A percentile compares a stretch with the other conserved stretches of the same genome.
phyloP scores from a whole-genome alignment of 2,329 filamentous ascomycete species.

The Geoglossum cookeanum region DNA sequence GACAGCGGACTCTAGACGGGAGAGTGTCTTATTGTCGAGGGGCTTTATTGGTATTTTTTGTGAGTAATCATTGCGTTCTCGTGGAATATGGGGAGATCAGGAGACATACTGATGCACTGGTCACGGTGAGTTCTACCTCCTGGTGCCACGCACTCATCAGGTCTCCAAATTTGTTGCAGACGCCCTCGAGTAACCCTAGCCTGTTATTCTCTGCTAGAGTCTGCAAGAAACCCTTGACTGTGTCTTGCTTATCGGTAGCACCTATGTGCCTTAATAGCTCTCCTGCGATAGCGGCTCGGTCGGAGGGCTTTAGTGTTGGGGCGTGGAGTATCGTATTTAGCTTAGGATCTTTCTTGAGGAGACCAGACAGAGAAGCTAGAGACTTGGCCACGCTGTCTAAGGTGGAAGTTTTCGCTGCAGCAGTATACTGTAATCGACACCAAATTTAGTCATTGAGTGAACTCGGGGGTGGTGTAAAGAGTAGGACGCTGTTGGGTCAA shows the following conservation, averaged over 20 bases:
- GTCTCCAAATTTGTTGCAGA: slow-evolving; percentile 70
- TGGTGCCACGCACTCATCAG: slow-evolving; percentile 79
- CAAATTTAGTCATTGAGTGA: not conserved
- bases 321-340: slow-evolving; percentile 56
- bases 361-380: slow-evolving; percentile 47
- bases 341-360: slow-evolving; percentile 70
- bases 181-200: slow-evolving; percentile 59
- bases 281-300: slow-evolving; percentile 72
- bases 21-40: slow-evolving; percentile 73
- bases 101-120: slow-evolving; percentile 60
- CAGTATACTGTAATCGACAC: slow-evolving; percentile 58
- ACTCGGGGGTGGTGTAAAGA: no score
- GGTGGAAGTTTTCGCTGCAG: slow-evolving; percentile 67
- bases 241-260: slow-evolving; percentile 47
- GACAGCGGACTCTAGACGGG: slow-evolving; percentile 70
- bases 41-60: slow-evolving; percentile 30
- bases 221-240: slow-evolving; percentile 82
- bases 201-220: slow-evolving; percentile 95
- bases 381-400: slow-evolving; percentile 76
- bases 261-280: slow-evolving; percentile 77
- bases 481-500: not conserved
- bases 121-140: slow-evolving; percentile 85
- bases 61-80: not conserved
- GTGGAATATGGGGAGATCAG: not conserved
- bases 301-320: slow-evolving; percentile 55